Conservation (phyloP, 495 filamentous ascomycete genomes). For the Usnea hakonensis region DNA sequence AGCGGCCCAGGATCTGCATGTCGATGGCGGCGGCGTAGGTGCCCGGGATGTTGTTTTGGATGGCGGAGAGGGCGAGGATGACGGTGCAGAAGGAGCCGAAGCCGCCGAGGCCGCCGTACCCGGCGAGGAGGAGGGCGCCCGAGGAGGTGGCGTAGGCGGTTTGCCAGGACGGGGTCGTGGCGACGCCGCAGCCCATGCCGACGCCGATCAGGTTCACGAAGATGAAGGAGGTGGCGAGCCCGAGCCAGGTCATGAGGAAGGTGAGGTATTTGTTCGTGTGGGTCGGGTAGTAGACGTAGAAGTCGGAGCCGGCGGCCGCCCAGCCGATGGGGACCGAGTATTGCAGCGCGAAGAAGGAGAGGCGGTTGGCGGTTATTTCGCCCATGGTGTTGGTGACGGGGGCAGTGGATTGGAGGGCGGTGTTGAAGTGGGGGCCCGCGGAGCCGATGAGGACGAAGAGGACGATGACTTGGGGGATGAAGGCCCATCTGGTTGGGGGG, state of each 20-base stretch:
- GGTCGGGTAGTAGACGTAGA: conserved; percentile 51
- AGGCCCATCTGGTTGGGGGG: conserved; percentile 33
- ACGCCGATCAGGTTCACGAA: conserved; percentile 58
- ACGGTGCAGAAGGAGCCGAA: conserved; percentile 65
- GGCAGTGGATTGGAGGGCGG: conserved; percentile 34
- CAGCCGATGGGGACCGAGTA: conserved; percentile 48
- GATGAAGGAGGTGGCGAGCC: conserved; percentile 41
- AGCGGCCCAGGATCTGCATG: conserved; percentile 45
- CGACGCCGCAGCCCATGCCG: conserved; percentile 57
- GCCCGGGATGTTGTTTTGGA: conserved; percentile 61
- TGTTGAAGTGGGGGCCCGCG: conserved; percentile 59
- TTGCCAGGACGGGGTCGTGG: conserved; percentile 42
- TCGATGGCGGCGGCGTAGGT: conserved; percentile 53
- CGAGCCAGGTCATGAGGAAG: conserved; percentile 41
- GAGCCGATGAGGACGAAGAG: conserved; percentile 59
- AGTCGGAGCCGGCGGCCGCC: conserved; percentile 47
- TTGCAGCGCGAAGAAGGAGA: conserved; percentile 58
- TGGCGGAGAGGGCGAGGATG: conserved; percentile 56
- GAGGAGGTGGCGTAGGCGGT: conserved; percentile 51
- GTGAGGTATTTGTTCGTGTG: conserved; percentile 37
- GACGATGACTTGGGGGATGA: conserved; percentile 59
- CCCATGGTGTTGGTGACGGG: conserved; percentile 17
- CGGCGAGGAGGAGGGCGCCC: conserved; percentile 58
- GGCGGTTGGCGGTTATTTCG: conserved; percentile 46
- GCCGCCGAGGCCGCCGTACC: conserved; percentile 50